phyloP scores from a whole-genome alignment of 495 filamentous ascomycete genomes.

The Annulohypoxylon maeteangense region DNA sequence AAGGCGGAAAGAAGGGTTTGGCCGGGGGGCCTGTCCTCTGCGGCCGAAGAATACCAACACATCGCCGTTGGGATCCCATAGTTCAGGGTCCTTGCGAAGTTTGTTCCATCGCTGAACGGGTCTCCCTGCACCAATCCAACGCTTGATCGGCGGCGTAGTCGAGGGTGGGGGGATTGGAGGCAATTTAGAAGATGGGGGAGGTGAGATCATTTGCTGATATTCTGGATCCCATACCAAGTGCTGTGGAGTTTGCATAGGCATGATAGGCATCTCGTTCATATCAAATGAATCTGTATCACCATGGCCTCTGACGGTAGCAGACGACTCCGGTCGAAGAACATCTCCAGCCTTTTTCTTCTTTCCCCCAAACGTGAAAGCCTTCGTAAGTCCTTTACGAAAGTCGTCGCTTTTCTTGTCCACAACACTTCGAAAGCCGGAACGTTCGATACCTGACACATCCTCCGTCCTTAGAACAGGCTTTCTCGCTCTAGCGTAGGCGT shows the following conservation, averaged over 20 bases:
- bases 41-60: conserved; percentile 67
- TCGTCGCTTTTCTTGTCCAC: conserved; percentile 66
- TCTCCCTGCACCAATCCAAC: conserved; percentile 61
- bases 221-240: conserved; percentile 47
- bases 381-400: conserved; percentile 60
- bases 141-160: conserved; percentile 55
- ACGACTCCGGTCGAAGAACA: conserved; percentile 49
- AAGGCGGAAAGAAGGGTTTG: conserved; percentile 66
- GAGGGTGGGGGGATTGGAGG: conserved; percentile 48
- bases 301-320: conserved; percentile 50
- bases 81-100: conserved; percentile 67
- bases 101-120: conserved; percentile 65
- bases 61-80: conserved; percentile 71
- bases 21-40: conserved; percentile 53
- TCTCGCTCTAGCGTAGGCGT: conserved; percentile 55
- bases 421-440: conserved; percentile 59
- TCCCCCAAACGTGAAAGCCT: conserved; percentile 57
- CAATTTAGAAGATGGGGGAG: conserved; percentile 50
- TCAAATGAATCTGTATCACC: conserved; percentile 45
- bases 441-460: conserved; percentile 62
- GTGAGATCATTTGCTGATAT: conserved; percentile 44
- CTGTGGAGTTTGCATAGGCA: conserved; percentile 19
- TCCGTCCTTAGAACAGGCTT: conserved; percentile 59
- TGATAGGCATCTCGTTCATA: conserved; percentile 37
- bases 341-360: conserved; percentile 55